Evolutionary conservation across 2,329 filamentous ascomycete genomes (phyloP), one percentile per base, ranked within the genome.

Genomic region (Fusarium guadeloupense): DNA sequence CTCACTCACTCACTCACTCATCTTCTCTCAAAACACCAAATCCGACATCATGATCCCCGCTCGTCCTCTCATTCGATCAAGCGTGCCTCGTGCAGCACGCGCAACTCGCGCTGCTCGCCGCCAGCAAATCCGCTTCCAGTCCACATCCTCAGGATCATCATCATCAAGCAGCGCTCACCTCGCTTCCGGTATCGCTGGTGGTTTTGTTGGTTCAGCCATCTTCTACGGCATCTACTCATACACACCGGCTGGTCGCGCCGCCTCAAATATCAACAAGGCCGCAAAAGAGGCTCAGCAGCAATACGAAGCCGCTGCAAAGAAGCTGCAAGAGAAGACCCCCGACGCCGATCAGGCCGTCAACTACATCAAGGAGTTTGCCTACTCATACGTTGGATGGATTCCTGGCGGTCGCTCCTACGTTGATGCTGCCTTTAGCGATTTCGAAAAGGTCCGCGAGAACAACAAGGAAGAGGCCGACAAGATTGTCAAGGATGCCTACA

Each of bases 371-470:
- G 78, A 86, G 53, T 86, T 88, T 12, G 85, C 86, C 23, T 86
- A 85, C 70, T 86, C 86, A 20, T 93, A 93, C 69, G 88, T 89
- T 3, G 80, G 78, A 4, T 91, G 89, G 80, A 84, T 93, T 25
- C 90, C 90, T 0, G 90, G 90, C 12, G 89, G 87, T 3, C 83
- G 83, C 25, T 76, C 80, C 40, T 91, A 90, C 67, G 84, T 93
- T 41, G 88, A 93, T 69, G 75, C 80, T 2, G 85, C 84, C 0
- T 93, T 93, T 75, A 80, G 89, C 20, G 89, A 92, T 65, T 78
- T 91, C 37, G 89, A 92, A 42, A 84, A 82, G 26, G 81, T 93
- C 25, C 83, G 86, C 38, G 75, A 84, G 62, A 88, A 89, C 69
- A 89, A 92, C 73, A 81, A 83, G 39, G 81, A 89, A 0, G 89